These are phyloP conservation scores for Alternaria angustiovoidea DNA, from an alignment of 2,329 filamentous ascomycete species.

Conservation along the genomic window DNA sequence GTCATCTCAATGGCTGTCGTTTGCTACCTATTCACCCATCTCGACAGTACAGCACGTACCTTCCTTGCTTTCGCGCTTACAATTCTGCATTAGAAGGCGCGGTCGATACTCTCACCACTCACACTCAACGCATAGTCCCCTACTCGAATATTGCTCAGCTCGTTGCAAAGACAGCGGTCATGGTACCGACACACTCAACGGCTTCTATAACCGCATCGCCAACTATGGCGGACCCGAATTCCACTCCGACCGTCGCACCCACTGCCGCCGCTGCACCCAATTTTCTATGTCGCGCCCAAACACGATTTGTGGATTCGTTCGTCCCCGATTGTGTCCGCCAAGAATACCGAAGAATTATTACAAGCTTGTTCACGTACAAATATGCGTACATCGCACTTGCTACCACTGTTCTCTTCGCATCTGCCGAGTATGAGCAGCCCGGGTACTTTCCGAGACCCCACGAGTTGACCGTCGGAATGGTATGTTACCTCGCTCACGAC, in stretches of 20 bases:
- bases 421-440: conserved; percentile 16
- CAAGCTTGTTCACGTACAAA: not conserved
- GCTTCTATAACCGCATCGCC: not conserved
- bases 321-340: conserved; percentile 5
- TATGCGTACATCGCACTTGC: not conserved
- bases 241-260: not conserved
- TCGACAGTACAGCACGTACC: not conserved
- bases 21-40: not conserved
- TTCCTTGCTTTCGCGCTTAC: not conserved
- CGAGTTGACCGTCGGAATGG: not conserved
- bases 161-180: not conserved
- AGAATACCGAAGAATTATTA: conserved; percentile 1
- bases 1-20: not conserved
- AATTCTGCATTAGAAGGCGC: not conserved
- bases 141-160: not conserved
- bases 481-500: not conserved
- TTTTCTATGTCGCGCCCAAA: not conserved
- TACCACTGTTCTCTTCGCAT: not conserved
- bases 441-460: conserved; percentile 5
- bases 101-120: not conserved
- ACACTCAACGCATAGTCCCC: not conserved
- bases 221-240: not conserved
- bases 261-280: not conserved
- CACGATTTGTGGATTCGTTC: not conserved
- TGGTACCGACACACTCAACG: not conserved